A percentile compares a stretch with the other conserved stretches of the same genome.
phyloP scores from a whole-genome alignment of 208 protist species.

The Borovskyia barvae region DNA sequence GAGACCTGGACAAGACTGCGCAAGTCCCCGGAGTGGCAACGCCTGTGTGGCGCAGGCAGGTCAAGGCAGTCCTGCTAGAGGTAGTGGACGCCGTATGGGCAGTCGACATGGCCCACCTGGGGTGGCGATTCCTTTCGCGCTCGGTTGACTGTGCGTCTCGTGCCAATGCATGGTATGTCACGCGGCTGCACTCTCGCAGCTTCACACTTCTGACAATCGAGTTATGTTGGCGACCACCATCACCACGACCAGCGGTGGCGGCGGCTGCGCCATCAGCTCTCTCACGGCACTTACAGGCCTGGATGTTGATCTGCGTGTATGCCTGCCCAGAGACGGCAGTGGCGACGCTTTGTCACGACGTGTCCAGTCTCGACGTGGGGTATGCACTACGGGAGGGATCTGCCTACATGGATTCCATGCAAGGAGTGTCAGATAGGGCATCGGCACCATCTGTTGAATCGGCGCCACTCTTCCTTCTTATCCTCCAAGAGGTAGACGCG shows the following conservation, averaged over 20 bases:
- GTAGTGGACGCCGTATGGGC: constrained; percentile 10
- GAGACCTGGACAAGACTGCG: neutral
- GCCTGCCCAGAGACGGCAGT: neutral
- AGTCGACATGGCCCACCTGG: constrained; percentile 16
- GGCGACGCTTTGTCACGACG: constrained; percentile 40
- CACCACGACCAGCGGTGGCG: neutral
- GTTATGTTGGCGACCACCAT: constrained; percentile 8
- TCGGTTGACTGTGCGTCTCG: no score
- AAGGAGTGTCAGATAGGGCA: no score
- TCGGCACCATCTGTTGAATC: no score
- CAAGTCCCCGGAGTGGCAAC: neutral
- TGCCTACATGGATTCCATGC: no score
- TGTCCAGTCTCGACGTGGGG: constrained; percentile 40
- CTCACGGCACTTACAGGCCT: constrained; percentile 8
- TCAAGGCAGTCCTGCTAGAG: neutral
- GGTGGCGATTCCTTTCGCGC: constrained; percentile 12
- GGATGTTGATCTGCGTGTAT: constrained; percentile 21
- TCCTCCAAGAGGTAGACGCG: constrained; percentile 32
- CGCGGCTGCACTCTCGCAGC: constrained; percentile 2
- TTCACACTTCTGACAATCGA: constrained; percentile 11
- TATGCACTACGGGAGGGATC: neutral
- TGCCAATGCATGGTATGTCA: neutral
- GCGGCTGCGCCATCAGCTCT: no score
- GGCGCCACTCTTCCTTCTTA: constrained; percentile 10
- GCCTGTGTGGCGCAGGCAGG: neutral